phyloP scores from a whole-genome alignment of 371 early-diverging fungal species.

The Gilbertella persicaria region DNA sequence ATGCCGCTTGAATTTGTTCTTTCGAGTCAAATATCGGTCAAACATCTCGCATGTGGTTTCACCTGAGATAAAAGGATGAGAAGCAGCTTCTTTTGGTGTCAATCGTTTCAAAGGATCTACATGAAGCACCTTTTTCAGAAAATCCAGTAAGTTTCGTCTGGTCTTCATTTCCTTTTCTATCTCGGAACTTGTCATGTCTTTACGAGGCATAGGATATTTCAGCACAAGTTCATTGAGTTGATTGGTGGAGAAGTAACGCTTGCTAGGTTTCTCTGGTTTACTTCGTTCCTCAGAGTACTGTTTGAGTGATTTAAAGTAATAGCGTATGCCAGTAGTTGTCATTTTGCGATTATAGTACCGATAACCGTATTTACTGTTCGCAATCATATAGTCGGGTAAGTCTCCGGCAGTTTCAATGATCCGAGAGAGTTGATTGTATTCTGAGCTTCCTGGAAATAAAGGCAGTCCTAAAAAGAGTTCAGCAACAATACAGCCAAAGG shows the following conservation, averaged over 20 bases:
- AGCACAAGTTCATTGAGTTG: constrained; percentile 82
- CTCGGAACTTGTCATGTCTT: constrained; percentile 60
- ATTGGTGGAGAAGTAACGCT: constrained; percentile 80
- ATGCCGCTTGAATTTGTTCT: constrained; percentile 1
- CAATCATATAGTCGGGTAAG: constrained; percentile 85
- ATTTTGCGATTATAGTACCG: constrained; percentile 70
- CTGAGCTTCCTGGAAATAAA: constrained; percentile 93
- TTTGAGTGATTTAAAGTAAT: constrained; percentile 76
- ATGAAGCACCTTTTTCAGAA: constrained; percentile 77
- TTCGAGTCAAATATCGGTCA: constrained; percentile 1
- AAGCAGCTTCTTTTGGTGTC: constrained; percentile 87
- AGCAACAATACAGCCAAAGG: constrained; percentile 94
- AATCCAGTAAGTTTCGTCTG: constrained; percentile 77
- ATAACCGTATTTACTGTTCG: constrained; percentile 75
- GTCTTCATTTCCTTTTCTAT: constrained; percentile 72
- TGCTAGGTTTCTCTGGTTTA: constrained; percentile 78
- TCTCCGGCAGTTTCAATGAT: constrained; percentile 86
- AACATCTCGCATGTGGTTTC: not conserved
- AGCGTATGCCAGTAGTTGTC: constrained; percentile 38
- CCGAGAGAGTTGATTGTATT: constrained; percentile 86
- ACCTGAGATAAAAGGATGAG: constrained; percentile 91
- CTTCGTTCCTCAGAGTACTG: constrained; percentile 77
- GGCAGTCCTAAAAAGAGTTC: constrained; percentile 90
- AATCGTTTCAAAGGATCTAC: constrained; percentile 88
- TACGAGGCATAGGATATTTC: constrained; percentile 75